Base-by-base conservation (phyloP, 305 asterid genomes). In the Withania somnifera region DNA sequence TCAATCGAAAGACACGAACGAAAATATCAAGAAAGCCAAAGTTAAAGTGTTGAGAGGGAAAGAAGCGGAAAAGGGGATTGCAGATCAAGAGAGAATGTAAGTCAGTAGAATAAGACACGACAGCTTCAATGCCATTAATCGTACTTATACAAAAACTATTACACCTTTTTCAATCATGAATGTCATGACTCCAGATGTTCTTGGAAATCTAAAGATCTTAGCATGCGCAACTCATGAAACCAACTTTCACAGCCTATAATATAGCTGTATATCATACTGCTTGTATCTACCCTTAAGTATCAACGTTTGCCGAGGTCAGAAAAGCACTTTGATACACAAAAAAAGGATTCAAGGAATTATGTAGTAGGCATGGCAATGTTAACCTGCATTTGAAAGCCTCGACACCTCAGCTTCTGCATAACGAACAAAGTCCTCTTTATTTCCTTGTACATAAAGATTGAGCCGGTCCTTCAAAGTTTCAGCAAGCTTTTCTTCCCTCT, bases 401-500 rank as follows among this genome's bases (percentile, higher is more conserved):
- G 92, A 73, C 10, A 93, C 98, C 88, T 97, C 99, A 22, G 91
- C 97, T 87, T 94, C 92, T 82, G 98, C 97, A 11, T 91, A 90
- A 85, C 75, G 82, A 83, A 85, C 86, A 66, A 94, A 97, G 7
- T 92, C 98, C 66, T 94, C 93, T 92, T 94, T 97, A 83, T 92
- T 91, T 87, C 97, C 98, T 88, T 93, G 98, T 88, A 97, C 92
- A 71, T 94, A 97, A 51, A 91, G 86, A 87, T 97, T 91, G 60
- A 94, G 93, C 83, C 93, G 89, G 87, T 91, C 95, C 87, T 89
- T 97, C 52, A 97, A 93, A 85, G 89, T 87, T 83, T 88, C 84
- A 83, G 89, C 93, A 86, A 97, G 98, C 88, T 94, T 97, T 85
- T 97, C 98, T 88, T 97, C 98, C 89, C 99, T 93, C 85, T 97